Evolutionary conservation across 495 filamentous ascomycete genomes (phyloP), one percentile per base, ranked within the genome.

Genomic region (Lasiosphaeria miniovina): DNA sequence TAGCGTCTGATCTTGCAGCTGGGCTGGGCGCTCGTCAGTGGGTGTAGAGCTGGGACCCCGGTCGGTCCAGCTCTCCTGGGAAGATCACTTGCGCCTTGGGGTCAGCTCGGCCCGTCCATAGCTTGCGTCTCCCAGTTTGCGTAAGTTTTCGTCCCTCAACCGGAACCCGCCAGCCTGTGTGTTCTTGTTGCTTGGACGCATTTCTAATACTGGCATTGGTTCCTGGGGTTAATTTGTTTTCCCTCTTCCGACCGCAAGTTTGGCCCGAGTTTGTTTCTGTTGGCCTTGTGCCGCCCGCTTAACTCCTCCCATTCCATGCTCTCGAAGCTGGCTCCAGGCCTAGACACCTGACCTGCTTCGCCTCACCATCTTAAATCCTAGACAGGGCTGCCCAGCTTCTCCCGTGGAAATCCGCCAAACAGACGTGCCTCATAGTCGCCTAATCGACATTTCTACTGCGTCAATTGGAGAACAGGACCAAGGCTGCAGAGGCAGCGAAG

Each of bases 381-480:
- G 24, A 24, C 24, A 24, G 24, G 24, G 24, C 24, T 24, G 24
- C 24, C 24, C 24, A 24, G 24, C 24, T 24, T 24, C 24, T 24
- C 24, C 24, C 24, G 24, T 24, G 24, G 24, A 10, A 41, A 24
- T 24, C 24, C 24, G 24, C 24, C 41, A 51, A 55, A 58, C 54
- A 32, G 24, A 54, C 34, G 17, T 36, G n/a, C 34, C 12, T 33
- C 38, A 31, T 35, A 36, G 17, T 49, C 31, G 11, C 49, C 11
- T 6, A 17, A 10, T 32, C 10, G 36, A 49, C 52, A n/a, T 43
- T 49, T 41, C 34, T 49, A 58, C 40, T 46, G 56, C 57, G 35
- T 59, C 68, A 67, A 70, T 70, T 65, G 64, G 51, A 38, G 45
- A 58, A 33, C 36, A 54, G 34, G 50, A 57, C 35, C 50, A 38